Percentiles rank a stretch among this genome's conserved stretches.
These are phyloP conservation scores for Pulicaria dysenterica DNA, from an alignment of 129 eudicot genomes.

Conservation along the genomic window DNA sequence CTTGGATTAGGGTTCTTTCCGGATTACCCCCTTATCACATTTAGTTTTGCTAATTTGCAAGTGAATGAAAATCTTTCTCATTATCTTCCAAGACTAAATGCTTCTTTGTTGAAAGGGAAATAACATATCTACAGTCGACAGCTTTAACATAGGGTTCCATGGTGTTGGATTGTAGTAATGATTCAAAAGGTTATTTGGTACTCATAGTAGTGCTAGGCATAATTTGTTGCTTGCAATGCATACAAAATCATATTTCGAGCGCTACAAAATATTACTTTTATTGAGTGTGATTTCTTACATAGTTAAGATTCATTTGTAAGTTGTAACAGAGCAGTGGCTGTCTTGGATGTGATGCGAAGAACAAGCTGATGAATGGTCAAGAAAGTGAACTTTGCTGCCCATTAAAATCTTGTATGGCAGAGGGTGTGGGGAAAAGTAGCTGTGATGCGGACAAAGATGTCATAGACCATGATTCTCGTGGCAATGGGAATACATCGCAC, in stretches of 20 bases:
- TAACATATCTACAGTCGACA: too few species aligned
- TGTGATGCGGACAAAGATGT: conserved; percentile 56
- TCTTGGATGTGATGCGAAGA: conserved; percentile 63
- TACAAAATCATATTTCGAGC: not conserved
- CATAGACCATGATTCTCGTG: conserved; percentile 41
- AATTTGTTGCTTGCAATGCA: too few species aligned
- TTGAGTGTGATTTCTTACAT: conserved; percentile 43
- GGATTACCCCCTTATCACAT: too few species aligned
- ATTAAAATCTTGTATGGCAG: conserved; percentile 34
- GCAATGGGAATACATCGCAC: conserved; percentile 42
- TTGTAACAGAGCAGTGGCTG: conserved; percentile 98
- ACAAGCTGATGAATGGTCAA: conserved; percentile 41
- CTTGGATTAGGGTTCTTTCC: too few species aligned
- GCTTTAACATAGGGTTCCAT: too few species aligned
- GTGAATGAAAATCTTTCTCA: too few species aligned
- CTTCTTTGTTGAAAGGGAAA: too few species aligned
- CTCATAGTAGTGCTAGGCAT: too few species aligned
- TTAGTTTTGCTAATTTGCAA: too few species aligned
- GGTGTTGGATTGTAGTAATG: too few species aligned
- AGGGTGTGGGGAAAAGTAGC: conserved; percentile 53
- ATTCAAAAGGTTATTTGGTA: too few species aligned
- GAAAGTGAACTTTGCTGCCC: conserved; percentile 22
- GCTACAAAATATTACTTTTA: not conserved
- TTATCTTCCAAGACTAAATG: too few species aligned
- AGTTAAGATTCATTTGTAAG: conserved; percentile 44